Conservation (phyloP, 331 rosid species). For the Quercus tomentella region DNA sequence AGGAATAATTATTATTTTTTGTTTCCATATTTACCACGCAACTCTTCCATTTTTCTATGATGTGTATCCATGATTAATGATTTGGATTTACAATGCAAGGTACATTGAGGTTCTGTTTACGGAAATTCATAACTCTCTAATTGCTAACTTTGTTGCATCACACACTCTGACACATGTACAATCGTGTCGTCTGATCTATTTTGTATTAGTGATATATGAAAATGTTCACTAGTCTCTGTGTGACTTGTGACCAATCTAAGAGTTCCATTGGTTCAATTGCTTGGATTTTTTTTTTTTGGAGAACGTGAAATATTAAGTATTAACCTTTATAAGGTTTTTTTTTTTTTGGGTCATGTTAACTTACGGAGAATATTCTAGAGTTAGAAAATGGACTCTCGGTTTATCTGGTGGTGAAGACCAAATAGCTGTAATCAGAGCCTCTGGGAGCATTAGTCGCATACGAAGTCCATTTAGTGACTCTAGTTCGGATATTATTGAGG, state of each 20-base stretch:
- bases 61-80: background rate
- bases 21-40: background rate
- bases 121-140: background rate
- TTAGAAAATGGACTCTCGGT: conserved; percentile 69
- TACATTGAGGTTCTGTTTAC: background rate
- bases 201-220: background rate
- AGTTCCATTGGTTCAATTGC: background rate
- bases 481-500: conserved; percentile 62
- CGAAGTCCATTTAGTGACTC: conserved; percentile 45
- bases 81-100: background rate
- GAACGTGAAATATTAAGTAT: background rate
- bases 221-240: background rate
- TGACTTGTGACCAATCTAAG: background rate
- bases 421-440: conserved; percentile 89
- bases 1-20: background rate
- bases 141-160: background rate
- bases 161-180: background rate
- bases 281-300: background rate
- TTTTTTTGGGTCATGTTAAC: no score
- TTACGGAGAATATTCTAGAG: conserved; percentile 69
- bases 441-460: conserved; percentile 73
- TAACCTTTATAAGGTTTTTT: background rate
- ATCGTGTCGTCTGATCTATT: background rate
- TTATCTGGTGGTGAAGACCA: conserved; percentile 69
- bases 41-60: background rate